A percentile compares a stretch with the other conserved stretches of the same genome.
phyloP scores from a whole-genome alignment of 1,139 yeast genomes.

The Diutina siamensis region DNA sequence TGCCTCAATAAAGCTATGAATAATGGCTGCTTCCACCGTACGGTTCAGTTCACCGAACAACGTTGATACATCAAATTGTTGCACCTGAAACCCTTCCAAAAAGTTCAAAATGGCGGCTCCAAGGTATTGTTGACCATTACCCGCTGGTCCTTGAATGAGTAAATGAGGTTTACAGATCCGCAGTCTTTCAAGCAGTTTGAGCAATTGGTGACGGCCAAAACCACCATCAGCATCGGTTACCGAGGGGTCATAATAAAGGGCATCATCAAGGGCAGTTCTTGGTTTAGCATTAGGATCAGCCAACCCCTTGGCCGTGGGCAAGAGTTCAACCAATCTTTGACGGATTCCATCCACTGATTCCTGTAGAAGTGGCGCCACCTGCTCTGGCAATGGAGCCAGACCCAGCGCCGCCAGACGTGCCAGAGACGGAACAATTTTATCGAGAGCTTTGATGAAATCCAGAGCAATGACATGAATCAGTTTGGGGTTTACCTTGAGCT shows the following conservation, averaged over 20 bases:
- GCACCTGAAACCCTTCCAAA: constrained; percentile 86
- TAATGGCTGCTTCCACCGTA: constrained; percentile 75
- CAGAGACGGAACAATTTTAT: constrained; percentile 84
- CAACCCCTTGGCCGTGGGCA: constrained; percentile 40
- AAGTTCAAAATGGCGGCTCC: constrained; percentile 74
- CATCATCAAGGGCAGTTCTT: constrained; percentile 55
- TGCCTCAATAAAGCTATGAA: constrained; percentile 81
- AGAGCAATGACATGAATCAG: constrained; percentile 67
- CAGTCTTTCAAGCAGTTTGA: constrained; percentile 47
- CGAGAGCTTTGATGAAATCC: constrained; percentile 81
- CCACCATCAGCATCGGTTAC: constrained; percentile 52
- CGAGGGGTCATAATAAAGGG: constrained; percentile 51
- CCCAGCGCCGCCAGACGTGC: constrained; percentile 71
- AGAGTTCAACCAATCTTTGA: constrained; percentile 38
- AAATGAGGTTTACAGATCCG: constrained; percentile 78
- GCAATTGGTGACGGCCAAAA: constrained; percentile 52
- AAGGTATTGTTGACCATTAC: constrained; percentile 82
- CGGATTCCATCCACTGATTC: constrained; percentile 37
- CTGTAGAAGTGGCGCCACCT: constrained; percentile 51
- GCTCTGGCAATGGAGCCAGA: constrained; percentile 72
- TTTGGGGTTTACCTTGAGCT: constrained; percentile 60
- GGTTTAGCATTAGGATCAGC: constrained; percentile 27
- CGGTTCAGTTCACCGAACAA: constrained; percentile 72
- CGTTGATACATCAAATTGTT: constrained; percentile 70
- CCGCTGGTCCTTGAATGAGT: constrained; percentile 61